Evolutionary conservation across 164 flowering plant species (phyloP).

Genomic region (Chloranthus sessilifolius): DNA sequence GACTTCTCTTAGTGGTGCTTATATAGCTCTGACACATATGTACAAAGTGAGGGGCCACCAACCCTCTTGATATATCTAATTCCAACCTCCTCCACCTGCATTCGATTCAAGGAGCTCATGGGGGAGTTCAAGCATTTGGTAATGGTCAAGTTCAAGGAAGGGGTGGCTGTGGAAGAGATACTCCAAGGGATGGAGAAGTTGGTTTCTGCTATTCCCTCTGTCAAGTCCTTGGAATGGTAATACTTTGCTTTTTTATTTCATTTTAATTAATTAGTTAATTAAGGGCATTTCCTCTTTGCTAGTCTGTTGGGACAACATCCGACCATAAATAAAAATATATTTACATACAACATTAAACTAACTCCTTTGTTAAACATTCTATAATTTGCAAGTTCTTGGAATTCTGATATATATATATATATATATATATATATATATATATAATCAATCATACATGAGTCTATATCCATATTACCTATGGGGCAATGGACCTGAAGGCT

Average conservation of each 20-base stretch:
- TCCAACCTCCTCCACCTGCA: too few relatives aligned
- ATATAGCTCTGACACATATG: too few relatives aligned
- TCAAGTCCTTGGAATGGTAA: constrained; percentile 83
- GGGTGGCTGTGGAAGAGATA: constrained; percentile 57
- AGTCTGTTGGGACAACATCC: not conserved
- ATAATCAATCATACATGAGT: not conserved
- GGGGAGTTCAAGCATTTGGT: constrained; percentile 76
- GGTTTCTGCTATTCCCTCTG: constrained; percentile 47
- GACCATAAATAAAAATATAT: not conserved
- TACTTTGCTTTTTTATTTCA: not conserved
- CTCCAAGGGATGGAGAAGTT: constrained; percentile 65
- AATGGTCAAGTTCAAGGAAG: constrained; percentile 83
- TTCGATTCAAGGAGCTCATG: too few relatives aligned
- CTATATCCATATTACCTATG: not conserved
- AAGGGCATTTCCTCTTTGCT: not conserved
- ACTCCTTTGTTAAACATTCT: not conserved
- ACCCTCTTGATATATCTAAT: too few relatives aligned
- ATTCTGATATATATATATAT: not conserved
- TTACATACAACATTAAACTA: not conserved
- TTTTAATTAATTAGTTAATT: not conserved
- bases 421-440: not conserved
- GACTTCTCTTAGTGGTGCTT: too few relatives aligned
- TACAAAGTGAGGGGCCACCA: too few relatives aligned
- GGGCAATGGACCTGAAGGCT: not conserved
- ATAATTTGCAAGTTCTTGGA: not conserved